Base-by-base conservation (phyloP, 257 asterid genomes). In the Leonotis leonurus region DNA sequence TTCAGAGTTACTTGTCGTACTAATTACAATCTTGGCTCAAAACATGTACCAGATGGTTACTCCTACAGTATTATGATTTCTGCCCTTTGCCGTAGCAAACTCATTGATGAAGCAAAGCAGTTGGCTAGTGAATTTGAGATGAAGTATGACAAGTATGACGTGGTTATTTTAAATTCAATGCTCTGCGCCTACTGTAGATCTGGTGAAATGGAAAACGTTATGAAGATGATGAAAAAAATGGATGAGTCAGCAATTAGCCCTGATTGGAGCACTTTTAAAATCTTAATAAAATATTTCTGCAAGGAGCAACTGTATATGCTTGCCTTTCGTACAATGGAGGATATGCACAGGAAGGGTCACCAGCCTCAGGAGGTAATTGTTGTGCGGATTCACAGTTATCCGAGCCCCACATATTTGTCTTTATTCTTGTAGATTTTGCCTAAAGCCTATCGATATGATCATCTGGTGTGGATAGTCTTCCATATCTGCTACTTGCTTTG, bases 21-120 rank as follows among this genome's bases (percentile, higher is more conserved):
- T 68, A 55, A 69, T 63, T 40, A 20, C 64, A 56, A 57, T 70
- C 37, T 56, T 56, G 60, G 46, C 71, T 64, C 57, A 56, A 73
- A 48, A 60, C 62, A 53, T 60, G 36, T 72, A 80, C 77, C 75
- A 92, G 98, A 85, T 52, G 98, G 98, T 56, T 92, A 79, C 78
- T 86, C 90, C 84, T 84, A 92, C 77, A 89, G 95, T 72, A 92
- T 92, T 52, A 88, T 92, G 98, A 92, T 92, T 69, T 79, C 97
- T 32, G 95, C 97, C 66, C 80, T 84, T 69, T 89, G 95, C 68
- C 97, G 90, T 29, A n/a, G 68, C 57, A 81, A 88, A 64, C 81
- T 73, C 70, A 59, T 92, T 60, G 84, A 86, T 82, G 98, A 89
- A 73, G 98, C 98, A 71, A 88, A 78, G 79, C 83, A 80, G 73